Conservation (phyloP, 83 land plant genomes). For the Isoetes engelmannii region DNA sequence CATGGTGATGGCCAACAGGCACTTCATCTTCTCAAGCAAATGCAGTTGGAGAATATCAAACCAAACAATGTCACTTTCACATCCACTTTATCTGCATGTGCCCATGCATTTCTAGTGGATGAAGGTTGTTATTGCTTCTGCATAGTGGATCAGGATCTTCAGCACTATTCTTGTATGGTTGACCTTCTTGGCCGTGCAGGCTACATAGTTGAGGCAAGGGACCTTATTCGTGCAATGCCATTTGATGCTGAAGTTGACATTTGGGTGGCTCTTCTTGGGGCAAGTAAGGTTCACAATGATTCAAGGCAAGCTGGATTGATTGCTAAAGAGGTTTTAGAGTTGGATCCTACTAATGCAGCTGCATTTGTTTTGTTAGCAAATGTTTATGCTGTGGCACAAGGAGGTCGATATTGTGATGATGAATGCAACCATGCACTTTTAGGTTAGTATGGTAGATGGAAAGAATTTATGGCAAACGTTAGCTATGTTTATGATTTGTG, state of each 20-base stretch:
- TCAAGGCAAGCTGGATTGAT: background rate
- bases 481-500: background rate
- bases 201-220: background rate
- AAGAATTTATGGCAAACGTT: background rate
- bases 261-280: background rate
- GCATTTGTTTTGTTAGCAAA: background rate
- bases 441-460: background rate
- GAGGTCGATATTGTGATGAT: background rate
- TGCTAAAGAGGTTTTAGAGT: background rate
- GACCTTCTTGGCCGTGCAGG: background rate
- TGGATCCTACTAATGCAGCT: background rate
- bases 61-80: background rate
- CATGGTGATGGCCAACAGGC: background rate
- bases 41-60: background rate
- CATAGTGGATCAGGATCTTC: background rate
- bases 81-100: background rate
- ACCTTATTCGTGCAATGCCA: background rate
- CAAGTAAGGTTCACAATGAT: background rate
- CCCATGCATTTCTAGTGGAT: background rate
- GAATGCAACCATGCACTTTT: background rate
- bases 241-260: background rate
- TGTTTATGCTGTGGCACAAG: background rate
- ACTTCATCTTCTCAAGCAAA: background rate
- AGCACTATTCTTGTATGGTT: background rate
- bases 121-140: background rate